Conservation (phyloP, 257 asterid species). For the Coffea canephora region DNA sequence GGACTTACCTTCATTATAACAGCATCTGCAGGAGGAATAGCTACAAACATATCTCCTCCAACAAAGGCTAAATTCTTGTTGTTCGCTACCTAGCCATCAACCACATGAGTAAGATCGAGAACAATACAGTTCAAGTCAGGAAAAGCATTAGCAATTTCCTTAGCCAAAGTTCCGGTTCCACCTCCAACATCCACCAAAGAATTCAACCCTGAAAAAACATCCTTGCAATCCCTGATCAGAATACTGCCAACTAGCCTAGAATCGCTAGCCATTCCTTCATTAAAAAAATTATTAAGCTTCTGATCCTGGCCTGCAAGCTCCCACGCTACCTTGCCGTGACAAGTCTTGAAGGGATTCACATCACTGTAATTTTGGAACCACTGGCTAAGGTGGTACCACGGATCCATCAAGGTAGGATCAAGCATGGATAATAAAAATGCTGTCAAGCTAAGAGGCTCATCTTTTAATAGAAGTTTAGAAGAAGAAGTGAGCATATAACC, state of each 20-base stretch:
- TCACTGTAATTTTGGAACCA: conserved; percentile 8
- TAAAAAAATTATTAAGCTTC: not conserved
- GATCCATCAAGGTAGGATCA: conserved; percentile 17
- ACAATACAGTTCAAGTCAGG: conserved; percentile 3
- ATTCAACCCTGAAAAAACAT: conserved; percentile 19
- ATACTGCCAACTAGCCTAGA: not conserved
- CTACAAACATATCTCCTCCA: conserved; percentile 27
- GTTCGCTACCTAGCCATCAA: conserved; percentile 7
- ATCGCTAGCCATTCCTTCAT: conserved; percentile 21
- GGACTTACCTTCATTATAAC: conserved; percentile 21
- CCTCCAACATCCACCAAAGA: conserved; percentile 16
- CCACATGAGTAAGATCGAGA: conserved; percentile 7
- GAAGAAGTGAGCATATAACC: conserved; percentile 20
- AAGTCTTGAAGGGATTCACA: not conserved
- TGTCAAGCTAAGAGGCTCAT: conserved; percentile 3
- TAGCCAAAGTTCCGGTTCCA: conserved; percentile 8
- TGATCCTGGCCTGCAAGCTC: conserved; percentile 4
- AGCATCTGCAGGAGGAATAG: conserved; percentile 29
- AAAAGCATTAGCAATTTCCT: conserved; percentile 4
- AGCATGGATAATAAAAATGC: conserved; percentile 3
- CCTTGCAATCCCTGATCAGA: not conserved
- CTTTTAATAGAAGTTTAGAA: conserved; percentile 21
- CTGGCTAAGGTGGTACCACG: conserved; percentile 19
- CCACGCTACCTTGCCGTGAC: not conserved
- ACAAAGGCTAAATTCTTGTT: not conserved